Percentiles rank a stretch among this genome's conserved stretches.
Conservation (phyloP, 2,329 filamentous ascomycete genomes). For the Fusarium xylarioides region DNA sequence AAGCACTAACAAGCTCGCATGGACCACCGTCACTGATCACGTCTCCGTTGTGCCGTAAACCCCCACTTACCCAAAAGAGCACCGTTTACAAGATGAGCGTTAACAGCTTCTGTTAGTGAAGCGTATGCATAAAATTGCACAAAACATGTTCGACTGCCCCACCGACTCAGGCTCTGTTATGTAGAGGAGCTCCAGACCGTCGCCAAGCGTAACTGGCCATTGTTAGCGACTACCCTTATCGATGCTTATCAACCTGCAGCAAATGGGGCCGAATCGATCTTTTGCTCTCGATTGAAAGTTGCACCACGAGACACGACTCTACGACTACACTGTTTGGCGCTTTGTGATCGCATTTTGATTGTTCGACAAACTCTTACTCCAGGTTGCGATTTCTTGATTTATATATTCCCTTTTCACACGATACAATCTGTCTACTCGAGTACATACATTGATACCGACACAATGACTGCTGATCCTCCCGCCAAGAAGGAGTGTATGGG, state of each 20-base stretch:
- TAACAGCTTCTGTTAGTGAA: neutral
- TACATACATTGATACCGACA: constrained; percentile 27
- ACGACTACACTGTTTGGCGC: constrained; percentile 2
- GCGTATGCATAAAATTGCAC: constrained; percentile 11
- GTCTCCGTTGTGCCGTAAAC: constrained; percentile 3
- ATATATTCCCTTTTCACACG: neutral
- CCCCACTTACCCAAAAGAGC: constrained; percentile 16
- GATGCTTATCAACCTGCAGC: constrained; percentile 24
- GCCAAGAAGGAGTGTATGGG: constrained; percentile 79
- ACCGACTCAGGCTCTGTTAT: neutral
- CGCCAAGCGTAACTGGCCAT: constrained; percentile 1
- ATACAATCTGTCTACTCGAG: neutral
- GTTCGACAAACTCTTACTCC: neutral
- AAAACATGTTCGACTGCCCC: neutral
- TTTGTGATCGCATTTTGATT: constrained; percentile 2
- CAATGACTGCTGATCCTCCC: constrained; percentile 60
- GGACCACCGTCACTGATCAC: neutral
- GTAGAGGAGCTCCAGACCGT: neutral
- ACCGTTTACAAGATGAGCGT: neutral
- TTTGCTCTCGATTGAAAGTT: constrained; percentile 38
- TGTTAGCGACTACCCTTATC: constrained; percentile 29
- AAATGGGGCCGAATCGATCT: constrained; percentile 27
- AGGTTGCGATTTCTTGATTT: neutral
- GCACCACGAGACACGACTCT: constrained; percentile 23
- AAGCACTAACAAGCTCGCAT: neutral